phyloP scores from a whole-genome alignment of 2,329 filamentous ascomycete genomes.

The Pezicula neosporulosa region DNA sequence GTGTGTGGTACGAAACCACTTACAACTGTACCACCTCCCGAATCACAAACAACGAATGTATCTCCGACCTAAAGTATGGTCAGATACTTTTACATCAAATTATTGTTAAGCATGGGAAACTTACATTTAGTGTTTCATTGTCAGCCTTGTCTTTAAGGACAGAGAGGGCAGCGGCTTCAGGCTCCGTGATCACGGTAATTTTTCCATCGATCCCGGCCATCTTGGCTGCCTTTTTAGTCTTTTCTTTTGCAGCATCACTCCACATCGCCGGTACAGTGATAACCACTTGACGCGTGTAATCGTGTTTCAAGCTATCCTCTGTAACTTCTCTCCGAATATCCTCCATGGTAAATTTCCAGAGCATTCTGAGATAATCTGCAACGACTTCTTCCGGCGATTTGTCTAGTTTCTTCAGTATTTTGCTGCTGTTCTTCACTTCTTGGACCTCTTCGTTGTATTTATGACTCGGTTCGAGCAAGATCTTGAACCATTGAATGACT shows the following conservation, averaged over 20 bases:
- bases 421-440: neutral
- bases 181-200: neutral
- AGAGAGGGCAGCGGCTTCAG: neutral
- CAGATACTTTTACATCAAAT: too few relatives aligned
- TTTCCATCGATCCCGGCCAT: neutral
- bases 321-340: neutral
- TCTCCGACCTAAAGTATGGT: too few relatives aligned
- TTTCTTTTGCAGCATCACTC: conserved; percentile 1
- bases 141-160: neutral
- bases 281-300: neutral
- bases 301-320: neutral
- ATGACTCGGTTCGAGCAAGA: neutral
- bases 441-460: neutral
- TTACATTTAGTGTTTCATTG: neutral
- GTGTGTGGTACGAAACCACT: neutral
- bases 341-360: neutral
- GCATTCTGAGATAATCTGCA: neutral
- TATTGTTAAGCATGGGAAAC: neutral
- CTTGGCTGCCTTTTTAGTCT: neutral
- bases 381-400: neutral
- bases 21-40: conserved; percentile 24
- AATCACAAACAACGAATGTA: too few relatives aligned
- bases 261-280: conserved; percentile 1
- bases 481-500: neutral
- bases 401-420: neutral